phyloP scores from a whole-genome alignment of 139 green algal genomes.

The Ettlia oleoabundans region DNA sequence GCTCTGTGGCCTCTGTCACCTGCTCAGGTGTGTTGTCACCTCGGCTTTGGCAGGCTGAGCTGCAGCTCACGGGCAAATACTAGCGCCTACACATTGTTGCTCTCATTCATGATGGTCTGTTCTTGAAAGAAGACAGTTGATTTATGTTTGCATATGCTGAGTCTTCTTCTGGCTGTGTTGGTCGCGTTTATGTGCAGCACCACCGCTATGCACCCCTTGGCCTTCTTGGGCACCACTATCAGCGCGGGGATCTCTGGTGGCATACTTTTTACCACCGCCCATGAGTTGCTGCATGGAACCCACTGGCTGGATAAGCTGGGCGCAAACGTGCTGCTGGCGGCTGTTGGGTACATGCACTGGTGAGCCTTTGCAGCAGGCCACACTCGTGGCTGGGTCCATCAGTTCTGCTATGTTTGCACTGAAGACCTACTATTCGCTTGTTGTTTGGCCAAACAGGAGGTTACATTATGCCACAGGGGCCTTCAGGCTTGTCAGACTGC shows the following conservation, averaged over 20 bases:
- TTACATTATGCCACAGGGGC: too few species aligned
- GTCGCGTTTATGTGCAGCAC: conserved; percentile 8
- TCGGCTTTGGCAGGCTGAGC: not conserved
- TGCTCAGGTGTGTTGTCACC: conserved; percentile 34
- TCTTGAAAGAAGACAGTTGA: too few species aligned
- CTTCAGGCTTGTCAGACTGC: too few species aligned
- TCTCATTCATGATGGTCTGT: too few species aligned
- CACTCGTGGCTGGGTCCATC: too few species aligned
- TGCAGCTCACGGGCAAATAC: not conserved
- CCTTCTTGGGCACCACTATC: conserved; percentile 30
- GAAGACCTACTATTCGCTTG: too few species aligned
- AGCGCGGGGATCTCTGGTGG: conserved; percentile 30
- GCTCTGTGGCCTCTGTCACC: conserved; percentile 23
- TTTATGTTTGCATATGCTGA: too few species aligned
- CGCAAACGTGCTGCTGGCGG: conserved; percentile 48
- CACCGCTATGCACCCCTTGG: conserved; percentile 20
- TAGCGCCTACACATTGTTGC: too few species aligned
- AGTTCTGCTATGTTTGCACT: too few species aligned
- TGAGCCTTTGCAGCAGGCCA: too few species aligned
- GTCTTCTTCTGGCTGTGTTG: too few species aligned
- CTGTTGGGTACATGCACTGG: conserved; percentile 66
- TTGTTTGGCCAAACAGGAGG: too few species aligned
- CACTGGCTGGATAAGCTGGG: conserved; percentile 40
- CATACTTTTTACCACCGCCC: conserved; percentile 52
- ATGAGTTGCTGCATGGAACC: conserved; percentile 41